Conservation (phyloP, 2,329 filamentous ascomycete species). For the Cryphonectria radicalis region DNA sequence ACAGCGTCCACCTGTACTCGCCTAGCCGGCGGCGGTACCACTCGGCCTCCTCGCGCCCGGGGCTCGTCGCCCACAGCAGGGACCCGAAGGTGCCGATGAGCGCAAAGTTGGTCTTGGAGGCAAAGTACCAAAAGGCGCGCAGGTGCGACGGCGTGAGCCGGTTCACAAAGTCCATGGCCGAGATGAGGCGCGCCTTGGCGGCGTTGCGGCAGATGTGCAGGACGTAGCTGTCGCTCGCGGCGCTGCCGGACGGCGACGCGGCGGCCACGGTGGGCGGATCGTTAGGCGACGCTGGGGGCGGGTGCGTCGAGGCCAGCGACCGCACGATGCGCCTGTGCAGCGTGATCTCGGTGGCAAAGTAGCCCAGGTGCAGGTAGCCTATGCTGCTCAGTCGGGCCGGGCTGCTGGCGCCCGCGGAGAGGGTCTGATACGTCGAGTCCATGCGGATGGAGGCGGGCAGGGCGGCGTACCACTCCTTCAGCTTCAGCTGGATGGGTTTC, state of each 20-base stretch:
- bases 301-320: slow-evolving; percentile 61
- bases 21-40: slow-evolving; percentile 86
- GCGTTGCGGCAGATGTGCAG: slow-evolving; percentile 91
- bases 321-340: slow-evolving; percentile 90
- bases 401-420: slow-evolving; percentile 40
- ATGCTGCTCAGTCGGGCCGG: slow-evolving; percentile 60
- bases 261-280: slow-evolving; percentile 31
- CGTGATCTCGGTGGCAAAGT: slow-evolving; percentile 93
- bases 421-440: slow-evolving; percentile 58
- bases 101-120: slow-evolving; percentile 88
- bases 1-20: slow-evolving; percentile 94
- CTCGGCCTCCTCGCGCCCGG: slow-evolving; percentile 84
- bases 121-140: slow-evolving; percentile 91
- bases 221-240: slow-evolving; percentile 74
- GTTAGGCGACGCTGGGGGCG: slow-evolving; percentile 32
- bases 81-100: slow-evolving; percentile 93
- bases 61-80: slow-evolving; percentile 85
- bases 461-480: slow-evolving; percentile 80
- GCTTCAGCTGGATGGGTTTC: slow-evolving; percentile 80
- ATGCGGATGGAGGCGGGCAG: slow-evolving; percentile 69
- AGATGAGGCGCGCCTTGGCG: slow-evolving; percentile 91
- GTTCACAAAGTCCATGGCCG: slow-evolving; percentile 97
- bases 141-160: slow-evolving; percentile 84
- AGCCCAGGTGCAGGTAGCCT: slow-evolving; percentile 85
- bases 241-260: slow-evolving; percentile 27